Conservation (phyloP, 1,139 yeast genomes). For the Blastobotrys indianensis region DNA sequence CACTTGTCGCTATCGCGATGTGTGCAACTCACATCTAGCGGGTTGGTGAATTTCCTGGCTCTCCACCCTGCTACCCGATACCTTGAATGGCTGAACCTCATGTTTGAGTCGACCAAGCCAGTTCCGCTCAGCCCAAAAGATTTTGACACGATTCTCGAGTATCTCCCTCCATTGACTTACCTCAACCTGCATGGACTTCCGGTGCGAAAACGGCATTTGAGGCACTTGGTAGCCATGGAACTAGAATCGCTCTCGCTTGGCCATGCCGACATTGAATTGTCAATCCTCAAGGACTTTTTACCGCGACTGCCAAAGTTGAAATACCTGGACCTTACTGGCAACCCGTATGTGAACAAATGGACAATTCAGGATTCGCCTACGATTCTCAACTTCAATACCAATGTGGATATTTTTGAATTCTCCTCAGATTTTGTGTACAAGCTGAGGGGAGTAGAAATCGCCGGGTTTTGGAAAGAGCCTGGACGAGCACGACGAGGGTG, state of each 20-base stretch:
- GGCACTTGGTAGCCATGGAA: conserved; percentile 45
- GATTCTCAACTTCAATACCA: conserved; percentile 37
- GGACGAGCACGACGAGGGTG: conserved; percentile 79
- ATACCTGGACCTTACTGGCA: conserved; percentile 50
- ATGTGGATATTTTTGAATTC: conserved; percentile 38
- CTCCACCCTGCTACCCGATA: conserved; percentile 61
- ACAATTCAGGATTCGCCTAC: conserved; percentile 45
- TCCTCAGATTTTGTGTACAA: conserved; percentile 31
- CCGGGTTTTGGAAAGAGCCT: conserved; percentile 43
- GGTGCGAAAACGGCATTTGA: conserved; percentile 48
- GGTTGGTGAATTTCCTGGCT: conserved; percentile 62
- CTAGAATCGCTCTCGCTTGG: conserved; percentile 61
- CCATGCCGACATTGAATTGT: conserved; percentile 48
- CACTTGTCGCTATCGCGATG: conserved; percentile 79
- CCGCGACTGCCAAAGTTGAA: conserved; percentile 31
- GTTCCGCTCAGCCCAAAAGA: conserved; percentile 45
- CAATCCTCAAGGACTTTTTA: conserved; percentile 47
- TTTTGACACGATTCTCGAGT: conserved; percentile 38
- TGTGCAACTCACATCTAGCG: conserved; percentile 67
- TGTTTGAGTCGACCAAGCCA: conserved; percentile 65
- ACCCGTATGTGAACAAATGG: conserved; percentile 46
- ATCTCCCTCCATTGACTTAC: conserved; percentile 45
- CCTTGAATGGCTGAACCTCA: conserved; percentile 71
- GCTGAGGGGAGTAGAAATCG: conserved; percentile 27
- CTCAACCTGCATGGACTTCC: conserved; percentile 76